Conservation (phyloP, 2,329 filamentous ascomycete genomes). For the Aureobasidium sp. region DNA sequence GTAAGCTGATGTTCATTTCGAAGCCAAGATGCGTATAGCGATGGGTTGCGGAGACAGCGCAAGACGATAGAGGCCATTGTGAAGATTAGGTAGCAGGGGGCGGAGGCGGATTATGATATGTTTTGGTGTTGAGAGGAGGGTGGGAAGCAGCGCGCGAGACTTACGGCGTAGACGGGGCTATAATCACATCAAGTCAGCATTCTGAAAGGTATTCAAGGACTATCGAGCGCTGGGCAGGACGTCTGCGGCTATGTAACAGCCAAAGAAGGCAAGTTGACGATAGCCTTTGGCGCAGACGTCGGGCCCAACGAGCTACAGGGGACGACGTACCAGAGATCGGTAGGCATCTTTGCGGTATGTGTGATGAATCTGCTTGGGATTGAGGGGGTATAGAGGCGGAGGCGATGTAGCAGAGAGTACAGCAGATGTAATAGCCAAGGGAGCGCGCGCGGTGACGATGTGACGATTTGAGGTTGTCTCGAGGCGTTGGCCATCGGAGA, state of each 20-base stretch:
- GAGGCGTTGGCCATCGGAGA: slow-evolving; percentile 6
- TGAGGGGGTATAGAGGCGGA: not conserved
- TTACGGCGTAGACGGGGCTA: slow-evolving; percentile 98
- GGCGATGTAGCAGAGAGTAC: slow-evolving; percentile 5
- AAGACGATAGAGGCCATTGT: not conserved
- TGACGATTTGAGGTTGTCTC: slow-evolving; percentile 11
- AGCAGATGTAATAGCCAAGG: slow-evolving; percentile 5
- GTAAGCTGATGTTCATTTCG: slow-evolving; percentile 19
- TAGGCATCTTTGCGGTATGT: slow-evolving; percentile 53
- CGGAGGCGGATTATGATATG: not conserved
- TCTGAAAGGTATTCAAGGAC: not conserved
- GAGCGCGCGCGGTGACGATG: not conserved
- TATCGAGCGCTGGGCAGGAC: slow-evolving; percentile 2
- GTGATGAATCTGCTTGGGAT: not conserved
- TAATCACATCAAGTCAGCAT: slow-evolving; percentile 36
- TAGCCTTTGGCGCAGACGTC: slow-evolving; percentile 7
- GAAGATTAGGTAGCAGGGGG: not conserved
- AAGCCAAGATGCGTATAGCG: not conserved
- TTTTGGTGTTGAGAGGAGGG: not conserved
- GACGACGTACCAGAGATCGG: slow-evolving; percentile 70
- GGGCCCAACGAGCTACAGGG: slow-evolving; percentile 12
- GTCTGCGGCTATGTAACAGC: slow-evolving; percentile 12
- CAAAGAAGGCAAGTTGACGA: slow-evolving; percentile 12
- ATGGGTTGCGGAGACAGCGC: not conserved
- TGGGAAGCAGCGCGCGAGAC: slow-evolving; percentile 37